A percentile compares a stretch with the other conserved stretches of the same genome.
phyloP scores from a whole-genome alignment of 2,329 filamentous ascomycete species.

The Zasmidium cellare region DNA sequence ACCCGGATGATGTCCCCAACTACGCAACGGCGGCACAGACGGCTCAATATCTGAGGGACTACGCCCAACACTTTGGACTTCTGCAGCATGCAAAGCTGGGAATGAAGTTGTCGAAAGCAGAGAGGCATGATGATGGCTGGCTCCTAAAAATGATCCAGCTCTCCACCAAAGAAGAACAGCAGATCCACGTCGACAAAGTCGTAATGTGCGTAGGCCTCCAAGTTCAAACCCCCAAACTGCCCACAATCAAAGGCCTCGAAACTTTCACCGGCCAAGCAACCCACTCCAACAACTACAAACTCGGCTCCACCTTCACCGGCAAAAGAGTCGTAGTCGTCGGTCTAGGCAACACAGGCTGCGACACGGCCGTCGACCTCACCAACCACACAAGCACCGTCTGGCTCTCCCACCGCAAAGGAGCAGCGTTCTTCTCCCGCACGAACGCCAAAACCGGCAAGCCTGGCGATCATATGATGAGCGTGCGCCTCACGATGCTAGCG shows the following conservation, averaged over 20 bases:
- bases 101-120: background rate
- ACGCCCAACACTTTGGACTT: conserved; percentile 10
- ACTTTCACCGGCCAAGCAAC: conserved; percentile 6
- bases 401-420: conserved; percentile 8
- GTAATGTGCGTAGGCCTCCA: conserved; percentile 5
- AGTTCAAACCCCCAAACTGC: conserved; percentile 5
- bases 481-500: conserved; percentile 6
- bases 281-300: conserved; percentile 12
- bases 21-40: conserved; percentile 10
- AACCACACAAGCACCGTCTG: conserved; percentile 9
- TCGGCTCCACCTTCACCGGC: conserved; percentile 1
- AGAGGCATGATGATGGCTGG: conserved; percentile 1
- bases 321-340: conserved; percentile 10
- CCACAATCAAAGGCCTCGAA: conserved; percentile 2
- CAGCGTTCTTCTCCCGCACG: conserved; percentile 6
- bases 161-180: background rate
- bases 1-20: conserved; percentile 12
- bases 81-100: conserved; percentile 2
- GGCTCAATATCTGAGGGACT: conserved; percentile 10
- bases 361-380: conserved; percentile 10
- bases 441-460: conserved; percentile 9
- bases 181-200: conserved; percentile 9
- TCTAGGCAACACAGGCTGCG: conserved; percentile 9
- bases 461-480: conserved; percentile 4
- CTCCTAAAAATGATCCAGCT: background rate